These are phyloP conservation scores for Schwanniomyces polymorphus DNA, from an alignment of 805 yeast genomes.

Conservation along the genomic window DNA sequence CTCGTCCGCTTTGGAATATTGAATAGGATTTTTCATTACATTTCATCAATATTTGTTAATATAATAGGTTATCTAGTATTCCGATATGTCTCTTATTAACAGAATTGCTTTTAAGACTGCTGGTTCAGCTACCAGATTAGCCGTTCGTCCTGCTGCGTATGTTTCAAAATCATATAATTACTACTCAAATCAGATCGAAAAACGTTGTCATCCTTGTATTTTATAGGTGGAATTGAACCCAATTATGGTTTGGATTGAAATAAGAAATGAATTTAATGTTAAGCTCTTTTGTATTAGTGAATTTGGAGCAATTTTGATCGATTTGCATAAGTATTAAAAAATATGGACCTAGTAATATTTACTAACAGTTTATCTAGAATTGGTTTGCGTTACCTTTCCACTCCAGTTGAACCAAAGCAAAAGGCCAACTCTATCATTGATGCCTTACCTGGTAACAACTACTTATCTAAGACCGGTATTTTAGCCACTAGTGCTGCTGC, in stretches of 20 bases:
- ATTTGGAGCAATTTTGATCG: not conserved
- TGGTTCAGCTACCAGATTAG: conserved; percentile 41
- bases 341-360: conserved; percentile 5
- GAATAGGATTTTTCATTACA: not conserved
- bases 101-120: conserved; percentile 44
- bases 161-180: conserved; percentile 13
- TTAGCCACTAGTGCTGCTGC: conserved; percentile 96
- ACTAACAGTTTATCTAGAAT: conserved; percentile 41
- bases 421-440: conserved; percentile 89
- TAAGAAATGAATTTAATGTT: not conserved
- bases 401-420: conserved; percentile 81
- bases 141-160: conserved; percentile 46
- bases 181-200: not conserved
- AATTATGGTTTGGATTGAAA: not conserved
- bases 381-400: conserved; percentile 66
- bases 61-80: conserved; percentile 5
- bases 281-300: not conserved
- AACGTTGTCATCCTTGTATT: not conserved
- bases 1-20: conserved; percentile 9
- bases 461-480: conserved; percentile 89
- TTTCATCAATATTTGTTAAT: conserved; percentile 5
- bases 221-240: not conserved
- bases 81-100: conserved; percentile 40
- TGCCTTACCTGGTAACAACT: conserved; percentile 89
- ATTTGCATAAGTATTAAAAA: not conserved